Base-by-base conservation (phyloP, 441 rosid genomes). In the Jatropha podagrica region DNA sequence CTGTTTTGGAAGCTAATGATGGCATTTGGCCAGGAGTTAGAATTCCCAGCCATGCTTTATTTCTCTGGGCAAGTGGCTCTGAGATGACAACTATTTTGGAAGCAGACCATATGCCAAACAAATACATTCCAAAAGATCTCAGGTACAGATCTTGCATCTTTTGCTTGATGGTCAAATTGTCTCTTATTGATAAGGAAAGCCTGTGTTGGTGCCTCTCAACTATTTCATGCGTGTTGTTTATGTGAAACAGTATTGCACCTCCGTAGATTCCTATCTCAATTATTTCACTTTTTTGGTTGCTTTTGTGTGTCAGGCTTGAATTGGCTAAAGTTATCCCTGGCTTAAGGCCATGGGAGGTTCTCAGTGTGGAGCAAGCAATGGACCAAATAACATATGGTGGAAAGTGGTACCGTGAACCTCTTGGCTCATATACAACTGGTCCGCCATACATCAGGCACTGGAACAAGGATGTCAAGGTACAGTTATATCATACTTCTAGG, bases 1-100 rank as follows among this genome's bases (percentile, higher is more conserved):
- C 97, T 7, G 98, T 92, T 67, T 80, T 94, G 27, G 82, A 91
- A 87, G 97, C 97, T 72, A 91, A 94, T 63, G 90, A 76, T 81
- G 98, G 97, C 63, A 80, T 90, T 74, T 94, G 97, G 98, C 98
- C 97, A 58, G 97, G 98, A 75, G 83, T 89, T 54, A 85, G 90
- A 85, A 92, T 80, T 72, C 98, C 97, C 37, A 92, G 97, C 80
- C 95, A 94, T 79, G 90, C 93, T 46, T 83, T 94, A 65, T 94
- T 91, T 86, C 98, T 94, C 58, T 92, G 98, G 98, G 98, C 98
- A 46, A 85, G 97, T 82, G 98, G 98, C 44, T 58, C 97, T 64
- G 97, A 90, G 77, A 75, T 94, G 71, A 94, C 98, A 48, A 77
- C 88, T 20, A 75, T 80, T 55, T 76, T 94, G 81, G 97, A 94